phyloP scores from a whole-genome alignment of 225 moss, liverwort and hornwort species.

The Antitrichia curtipendula region DNA sequence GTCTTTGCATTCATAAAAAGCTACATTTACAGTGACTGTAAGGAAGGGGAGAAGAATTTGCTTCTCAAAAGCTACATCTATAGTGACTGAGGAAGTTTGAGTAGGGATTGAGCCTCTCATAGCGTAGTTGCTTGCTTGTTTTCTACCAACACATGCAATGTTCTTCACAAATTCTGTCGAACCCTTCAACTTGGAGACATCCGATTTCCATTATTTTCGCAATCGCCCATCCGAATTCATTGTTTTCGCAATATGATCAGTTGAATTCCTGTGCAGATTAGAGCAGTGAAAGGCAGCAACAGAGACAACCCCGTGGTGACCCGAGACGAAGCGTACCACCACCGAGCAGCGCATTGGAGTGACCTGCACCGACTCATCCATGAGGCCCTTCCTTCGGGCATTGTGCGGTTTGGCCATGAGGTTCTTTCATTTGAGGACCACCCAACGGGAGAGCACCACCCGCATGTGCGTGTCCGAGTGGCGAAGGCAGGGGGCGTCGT shows the following conservation, averaged over 20 bases:
- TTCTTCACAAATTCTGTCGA: neutral
- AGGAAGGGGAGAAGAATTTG: neutral
- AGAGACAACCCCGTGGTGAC: slow-evolving; percentile 6
- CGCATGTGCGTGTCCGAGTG: slow-evolving; percentile 39
- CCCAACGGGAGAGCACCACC: neutral
- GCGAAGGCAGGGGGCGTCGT: slow-evolving; percentile 1
- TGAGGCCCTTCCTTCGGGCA: slow-evolving; percentile 55
- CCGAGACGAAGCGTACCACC: slow-evolving; percentile 46
- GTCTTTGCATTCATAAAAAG: neutral
- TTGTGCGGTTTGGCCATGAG: slow-evolving; percentile 65
- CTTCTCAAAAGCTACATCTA: neutral
- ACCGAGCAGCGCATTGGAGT: slow-evolving; percentile 79
- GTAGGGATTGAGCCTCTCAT: neutral
- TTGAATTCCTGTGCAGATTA: slow-evolving; percentile 37
- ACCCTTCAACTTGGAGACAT: neutral
- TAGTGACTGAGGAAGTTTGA: neutral
- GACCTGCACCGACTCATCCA: slow-evolving; percentile 62
- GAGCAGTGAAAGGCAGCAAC: slow-evolving; percentile 35
- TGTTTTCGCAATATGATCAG: neutral
- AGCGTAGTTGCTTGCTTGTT: neutral
- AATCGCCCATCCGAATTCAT: neutral
- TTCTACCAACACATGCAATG: neutral
- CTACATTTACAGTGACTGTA: neutral
- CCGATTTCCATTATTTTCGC: neutral
- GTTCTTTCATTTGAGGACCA: slow-evolving; percentile 47